Evolutionary conservation across 179 eudicot species (phyloP), one percentile per base, ranked within the genome.

Genomic region (Heliamphora pulchella): DNA sequence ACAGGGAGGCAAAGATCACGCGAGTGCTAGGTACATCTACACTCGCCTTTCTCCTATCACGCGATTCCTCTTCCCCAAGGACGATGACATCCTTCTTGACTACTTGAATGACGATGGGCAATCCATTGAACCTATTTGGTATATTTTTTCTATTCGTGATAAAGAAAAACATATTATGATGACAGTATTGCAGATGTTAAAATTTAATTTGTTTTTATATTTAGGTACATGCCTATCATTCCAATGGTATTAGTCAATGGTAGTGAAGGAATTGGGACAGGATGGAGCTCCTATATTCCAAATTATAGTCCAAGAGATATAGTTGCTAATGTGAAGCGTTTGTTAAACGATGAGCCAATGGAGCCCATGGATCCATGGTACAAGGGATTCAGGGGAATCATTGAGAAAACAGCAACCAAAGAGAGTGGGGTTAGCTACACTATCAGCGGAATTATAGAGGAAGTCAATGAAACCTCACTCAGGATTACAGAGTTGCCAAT

Each of bases 181-280:
- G 63, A 62, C 10, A 7, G 18, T 80, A 1, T 41, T 46, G 8
- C 9, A 46, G 67, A 58, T 70, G 44, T 64, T n/a, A 8, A 46
- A 58, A 43, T 41, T 51, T 79, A 31, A 74, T 18, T 63, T 31
- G 10, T 10, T 44, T 62, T 69, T 31, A 41, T n/a, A 2, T 57
- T 61, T 83, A 95, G 98, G 98, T 95, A 90, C 80, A 85, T 92
- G 76, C 98, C 98, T 1, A 74, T 92, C 31, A 88, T 95, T 69
- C 98, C 98, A 41, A 89, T 83, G 84, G 98, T 95, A 79, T 86
- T 95, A 18, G 98, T 95, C 43, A 95, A 95, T 82, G 98, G 98
- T 75, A 91, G 97, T 87, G 98, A 95, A 92, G 98, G 98, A 61
- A 95, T 95, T 55, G 98, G 98, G 68, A 95, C 98, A 4, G 97